Conservation (phyloP, 2,329 filamentous ascomycete genomes). For the Canariomyces notabilis region DNA sequence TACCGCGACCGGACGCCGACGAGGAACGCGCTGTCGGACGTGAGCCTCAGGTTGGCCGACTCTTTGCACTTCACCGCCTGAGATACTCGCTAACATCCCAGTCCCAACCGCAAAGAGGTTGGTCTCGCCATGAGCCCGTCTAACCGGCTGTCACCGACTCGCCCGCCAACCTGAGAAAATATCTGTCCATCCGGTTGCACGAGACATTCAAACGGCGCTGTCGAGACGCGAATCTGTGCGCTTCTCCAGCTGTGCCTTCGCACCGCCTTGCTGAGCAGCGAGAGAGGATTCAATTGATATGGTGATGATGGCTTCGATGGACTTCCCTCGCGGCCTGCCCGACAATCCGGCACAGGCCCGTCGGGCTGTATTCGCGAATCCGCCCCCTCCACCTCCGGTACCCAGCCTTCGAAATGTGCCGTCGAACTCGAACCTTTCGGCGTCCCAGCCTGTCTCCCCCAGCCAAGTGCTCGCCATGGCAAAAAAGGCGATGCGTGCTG, state of each 20-base stretch:
- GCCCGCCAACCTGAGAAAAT: constrained; percentile 15
- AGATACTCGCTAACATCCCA: constrained; percentile 7
- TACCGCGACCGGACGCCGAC: constrained; percentile 8
- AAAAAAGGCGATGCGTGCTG: constrained; percentile 61
- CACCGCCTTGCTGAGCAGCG: background rate
- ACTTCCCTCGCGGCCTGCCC: constrained; percentile 31
- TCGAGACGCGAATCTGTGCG: background rate
- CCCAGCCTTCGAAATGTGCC: constrained; percentile 42
- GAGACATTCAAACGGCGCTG: background rate
- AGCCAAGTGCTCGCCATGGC: constrained; percentile 61
- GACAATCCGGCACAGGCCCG: constrained; percentile 34
- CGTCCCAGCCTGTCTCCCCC: constrained; percentile 50
- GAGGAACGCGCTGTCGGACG: constrained; percentile 4
- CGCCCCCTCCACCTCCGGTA: constrained; percentile 26
- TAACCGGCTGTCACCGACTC: constrained; percentile 18
- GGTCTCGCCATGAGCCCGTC: constrained; percentile 23
- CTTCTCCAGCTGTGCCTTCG: background rate
- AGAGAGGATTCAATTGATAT: constrained; percentile 19
- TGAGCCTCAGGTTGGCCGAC: background rate
- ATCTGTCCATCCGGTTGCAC: background rate
- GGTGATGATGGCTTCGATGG: constrained; percentile 20
- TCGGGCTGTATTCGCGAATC: constrained; percentile 27
- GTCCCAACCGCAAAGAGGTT: constrained; percentile 7
- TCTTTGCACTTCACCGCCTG: constrained; percentile 15
- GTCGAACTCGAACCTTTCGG: constrained; percentile 44